Conservation (phyloP, 2,329 filamentous ascomycete genomes). For the Dothiorella sarmentorum region DNA sequence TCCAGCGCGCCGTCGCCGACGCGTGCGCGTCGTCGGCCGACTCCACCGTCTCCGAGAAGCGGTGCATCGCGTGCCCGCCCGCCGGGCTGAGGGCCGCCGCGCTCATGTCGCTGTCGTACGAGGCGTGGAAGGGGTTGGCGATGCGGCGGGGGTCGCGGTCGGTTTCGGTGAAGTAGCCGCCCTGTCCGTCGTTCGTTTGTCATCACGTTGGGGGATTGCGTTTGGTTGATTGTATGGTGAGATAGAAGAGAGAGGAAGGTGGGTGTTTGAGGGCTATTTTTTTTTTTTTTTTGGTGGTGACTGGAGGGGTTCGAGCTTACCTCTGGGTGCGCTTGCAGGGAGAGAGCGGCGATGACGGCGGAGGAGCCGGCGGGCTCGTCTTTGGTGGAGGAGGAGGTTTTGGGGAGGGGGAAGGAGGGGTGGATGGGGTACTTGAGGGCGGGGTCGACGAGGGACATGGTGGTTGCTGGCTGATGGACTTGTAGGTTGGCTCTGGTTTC, state of each 20-base stretch:
- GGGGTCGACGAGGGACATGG: conserved; percentile 14
- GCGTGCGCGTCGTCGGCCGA: conserved; percentile 27
- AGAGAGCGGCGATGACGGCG: neutral
- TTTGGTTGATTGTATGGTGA: neutral
- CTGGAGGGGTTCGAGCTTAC: neutral
- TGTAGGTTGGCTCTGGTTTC: neutral
- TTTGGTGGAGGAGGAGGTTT: neutral
- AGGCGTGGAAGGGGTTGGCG: conserved; percentile 50
- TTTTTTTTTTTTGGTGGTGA: no score
- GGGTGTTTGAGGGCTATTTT: no score
- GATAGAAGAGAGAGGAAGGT: neutral
- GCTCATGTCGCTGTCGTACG: conserved; percentile 14
- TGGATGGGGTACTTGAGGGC: neutral
- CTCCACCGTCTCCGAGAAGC: conserved; percentile 27
- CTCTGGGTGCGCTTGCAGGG: neutral
- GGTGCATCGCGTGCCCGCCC: conserved; percentile 13
- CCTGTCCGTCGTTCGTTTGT: conserved; percentile 35
- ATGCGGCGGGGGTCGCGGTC: conserved; percentile 46
- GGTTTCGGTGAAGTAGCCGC: conserved; percentile 49
- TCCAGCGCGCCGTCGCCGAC: conserved; percentile 37
- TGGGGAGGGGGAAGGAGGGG: neutral
- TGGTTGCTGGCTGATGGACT: neutral
- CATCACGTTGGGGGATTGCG: neutral
- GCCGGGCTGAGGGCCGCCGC: neutral
- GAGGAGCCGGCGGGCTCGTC: neutral